phyloP scores from a whole-genome alignment of 2,329 filamentous ascomycete genomes.

The Metarhizium anisopliae region DNA sequence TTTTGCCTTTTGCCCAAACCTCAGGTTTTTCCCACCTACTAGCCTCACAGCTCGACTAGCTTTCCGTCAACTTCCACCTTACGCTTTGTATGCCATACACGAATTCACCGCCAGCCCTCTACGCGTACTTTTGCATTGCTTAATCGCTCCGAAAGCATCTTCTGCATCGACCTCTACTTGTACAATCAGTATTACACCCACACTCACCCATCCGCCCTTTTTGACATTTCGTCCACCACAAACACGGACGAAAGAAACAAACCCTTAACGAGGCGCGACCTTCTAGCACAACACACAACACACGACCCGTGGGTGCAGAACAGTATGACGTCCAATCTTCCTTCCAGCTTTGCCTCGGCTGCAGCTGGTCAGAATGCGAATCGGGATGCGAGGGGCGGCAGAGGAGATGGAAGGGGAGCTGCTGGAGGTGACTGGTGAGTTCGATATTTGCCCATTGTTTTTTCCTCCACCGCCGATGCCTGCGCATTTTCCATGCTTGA shows the following conservation, averaged over 20 bases:
- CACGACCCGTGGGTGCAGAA: conserved; percentile 1
- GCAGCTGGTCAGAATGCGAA: conserved; percentile 64
- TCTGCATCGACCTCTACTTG: conserved; percentile 2
- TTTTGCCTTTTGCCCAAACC: conserved; percentile 22
- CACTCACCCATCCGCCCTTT: neutral
- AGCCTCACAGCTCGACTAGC: conserved; percentile 6
- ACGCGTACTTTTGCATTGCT: conserved; percentile 6
- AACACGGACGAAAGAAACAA: conserved; percentile 4
- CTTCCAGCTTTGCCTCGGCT: conserved; percentile 77
- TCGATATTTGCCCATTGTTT: conserved; percentile 1
- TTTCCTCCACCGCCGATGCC: neutral
- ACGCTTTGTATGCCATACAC: conserved; percentile 8
- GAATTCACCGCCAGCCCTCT: conserved; percentile 1
- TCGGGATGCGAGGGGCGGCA: conserved; percentile 50
- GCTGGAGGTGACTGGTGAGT: conserved; percentile 67
- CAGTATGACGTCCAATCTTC: conserved; percentile 63
- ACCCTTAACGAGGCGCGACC: conserved; percentile 1
- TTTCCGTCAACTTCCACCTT: conserved; percentile 9
- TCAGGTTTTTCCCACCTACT: conserved; percentile 23
- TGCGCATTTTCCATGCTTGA: neutral
- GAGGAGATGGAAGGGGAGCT: conserved; percentile 45
- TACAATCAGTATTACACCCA: neutral
- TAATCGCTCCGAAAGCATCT: conserved; percentile 4
- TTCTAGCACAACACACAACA: neutral
- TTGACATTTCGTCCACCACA: conserved; percentile 1